These are phyloP conservation scores for Hemileccinum impolitum DNA, from an alignment of 768 basidiomycete species.

Conservation along the genomic window DNA sequence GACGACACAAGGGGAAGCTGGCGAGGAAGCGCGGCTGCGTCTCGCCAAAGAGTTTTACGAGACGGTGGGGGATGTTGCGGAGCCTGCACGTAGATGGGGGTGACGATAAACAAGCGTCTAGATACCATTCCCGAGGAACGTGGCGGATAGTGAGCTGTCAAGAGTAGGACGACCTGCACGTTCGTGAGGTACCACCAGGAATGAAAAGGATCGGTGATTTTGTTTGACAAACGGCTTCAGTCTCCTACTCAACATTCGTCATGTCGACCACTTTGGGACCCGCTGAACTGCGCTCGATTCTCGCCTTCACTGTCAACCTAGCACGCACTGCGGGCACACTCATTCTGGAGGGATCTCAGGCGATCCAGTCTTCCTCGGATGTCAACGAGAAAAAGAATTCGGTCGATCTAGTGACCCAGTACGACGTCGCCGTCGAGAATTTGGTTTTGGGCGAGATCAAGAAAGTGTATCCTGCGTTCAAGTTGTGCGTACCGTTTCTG, in stretches of 20 bases:
- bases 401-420: constrained; percentile 93
- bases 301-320: constrained; percentile 66
- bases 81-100: no score
- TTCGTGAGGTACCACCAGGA: no score
- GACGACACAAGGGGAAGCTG: constrained; percentile 56
- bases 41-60: constrained; percentile 84
- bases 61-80: constrained; percentile 58
- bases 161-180: not conserved
- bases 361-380: constrained; percentile 57
- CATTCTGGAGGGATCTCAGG: constrained; percentile 74
- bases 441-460: constrained; percentile 70
- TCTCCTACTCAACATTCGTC: constrained; percentile 6
- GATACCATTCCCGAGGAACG: no score
- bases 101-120: no score
- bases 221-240: not conserved
- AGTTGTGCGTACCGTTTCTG: constrained; percentile 62
- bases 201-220: not conserved
- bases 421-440: constrained; percentile 88
- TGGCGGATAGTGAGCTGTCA: no score
- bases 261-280: constrained; percentile 35
- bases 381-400: constrained; percentile 89
- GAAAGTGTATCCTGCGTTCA: constrained; percentile 65
- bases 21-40: constrained; percentile 65
- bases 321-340: constrained; percentile 72
- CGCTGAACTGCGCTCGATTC: constrained; percentile 54